Percentiles rank a stretch among this genome's conserved stretches.
Conservation (phyloP, 2,329 filamentous ascomycete species). For the Periconia digitata region DNA sequence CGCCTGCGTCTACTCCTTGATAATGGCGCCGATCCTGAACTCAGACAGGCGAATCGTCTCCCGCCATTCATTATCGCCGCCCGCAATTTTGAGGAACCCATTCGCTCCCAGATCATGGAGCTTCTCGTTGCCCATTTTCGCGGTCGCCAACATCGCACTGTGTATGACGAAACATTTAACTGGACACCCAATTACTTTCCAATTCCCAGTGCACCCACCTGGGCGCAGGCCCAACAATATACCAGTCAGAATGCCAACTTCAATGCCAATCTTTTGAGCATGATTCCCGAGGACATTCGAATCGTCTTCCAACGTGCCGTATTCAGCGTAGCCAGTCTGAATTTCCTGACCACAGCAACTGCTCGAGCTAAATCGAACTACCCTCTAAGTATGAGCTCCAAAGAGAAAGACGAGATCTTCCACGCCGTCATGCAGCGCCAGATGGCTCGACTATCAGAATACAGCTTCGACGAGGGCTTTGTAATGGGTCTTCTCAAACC, state of each 20-base stretch:
- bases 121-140: constrained; percentile 25
- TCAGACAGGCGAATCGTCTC: constrained; percentile 19
- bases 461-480: constrained; percentile 29
- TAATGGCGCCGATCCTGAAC: constrained; percentile 33
- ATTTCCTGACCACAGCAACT: constrained; percentile 24
- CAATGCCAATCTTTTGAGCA: constrained; percentile 16
- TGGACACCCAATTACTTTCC: constrained; percentile 31
- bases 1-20: constrained; percentile 29
- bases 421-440: constrained; percentile 23
- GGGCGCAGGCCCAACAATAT: constrained; percentile 27
- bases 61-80: constrained; percentile 30
- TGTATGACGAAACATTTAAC: constrained; percentile 12
- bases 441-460: constrained; percentile 16
- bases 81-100: constrained; percentile 27
- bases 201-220: constrained; percentile 23
- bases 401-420: constrained; percentile 27
- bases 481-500: constrained; percentile 26
- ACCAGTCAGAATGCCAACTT: constrained; percentile 22
- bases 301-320: constrained; percentile 26
- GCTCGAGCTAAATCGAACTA: constrained; percentile 11
- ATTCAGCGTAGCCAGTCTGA: constrained; percentile 25
- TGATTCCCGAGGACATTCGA: constrained; percentile 28
- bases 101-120: constrained; percentile 27
- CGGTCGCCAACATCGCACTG: constrained; percentile 13
- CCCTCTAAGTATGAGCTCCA: constrained; percentile 10